phyloP scores from a whole-genome alignment of 805 yeast species.

The Yamadazyma olivae region DNA sequence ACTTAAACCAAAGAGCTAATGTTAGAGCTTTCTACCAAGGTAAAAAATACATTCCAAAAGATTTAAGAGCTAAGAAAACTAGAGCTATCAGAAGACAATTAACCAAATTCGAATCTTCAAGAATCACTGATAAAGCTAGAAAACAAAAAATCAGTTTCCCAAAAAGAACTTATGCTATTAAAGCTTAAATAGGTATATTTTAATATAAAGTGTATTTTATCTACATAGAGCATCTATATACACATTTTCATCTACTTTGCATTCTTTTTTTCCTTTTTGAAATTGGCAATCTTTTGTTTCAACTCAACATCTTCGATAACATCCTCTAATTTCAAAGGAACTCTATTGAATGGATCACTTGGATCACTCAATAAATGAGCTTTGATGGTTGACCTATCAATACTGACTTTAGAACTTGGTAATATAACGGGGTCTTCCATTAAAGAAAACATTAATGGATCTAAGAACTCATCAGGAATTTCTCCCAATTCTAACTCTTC shows the following conservation, averaged over 20 bases:
- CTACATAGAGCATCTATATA: no score
- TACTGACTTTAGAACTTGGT: conserved; percentile 80
- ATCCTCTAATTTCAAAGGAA: conserved; percentile 86
- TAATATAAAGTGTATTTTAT: conserved; percentile 4
- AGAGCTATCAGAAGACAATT: conserved; percentile 99
- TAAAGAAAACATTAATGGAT: conserved; percentile 92
- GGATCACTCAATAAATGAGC: conserved; percentile 92
- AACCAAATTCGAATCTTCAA: conserved; percentile 80
- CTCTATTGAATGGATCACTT: conserved; percentile 95
- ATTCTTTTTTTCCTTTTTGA: conserved; percentile 44
- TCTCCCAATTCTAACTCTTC: conserved; percentile 90
- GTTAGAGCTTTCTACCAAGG: conserved; percentile 94
- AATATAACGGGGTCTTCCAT: conserved; percentile 97
- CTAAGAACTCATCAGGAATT: conserved; percentile 93
- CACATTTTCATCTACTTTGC: conserved; percentile 40
- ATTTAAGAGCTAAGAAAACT: conserved; percentile 99
- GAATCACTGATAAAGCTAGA: conserved; percentile 82
- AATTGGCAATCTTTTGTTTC: conserved; percentile 48
- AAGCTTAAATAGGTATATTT: conserved; percentile 61
- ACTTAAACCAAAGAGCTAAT: conserved; percentile 92
- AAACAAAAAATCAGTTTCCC: conserved; percentile 96
- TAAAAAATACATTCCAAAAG: conserved; percentile 96
- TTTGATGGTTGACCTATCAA: conserved; percentile 89
- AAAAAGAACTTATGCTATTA: conserved; percentile 96
- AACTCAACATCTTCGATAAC: conserved; percentile 76